Base-by-base conservation (phyloP, 257 asterid genomes). In the Solanum clarkiae region DNA sequence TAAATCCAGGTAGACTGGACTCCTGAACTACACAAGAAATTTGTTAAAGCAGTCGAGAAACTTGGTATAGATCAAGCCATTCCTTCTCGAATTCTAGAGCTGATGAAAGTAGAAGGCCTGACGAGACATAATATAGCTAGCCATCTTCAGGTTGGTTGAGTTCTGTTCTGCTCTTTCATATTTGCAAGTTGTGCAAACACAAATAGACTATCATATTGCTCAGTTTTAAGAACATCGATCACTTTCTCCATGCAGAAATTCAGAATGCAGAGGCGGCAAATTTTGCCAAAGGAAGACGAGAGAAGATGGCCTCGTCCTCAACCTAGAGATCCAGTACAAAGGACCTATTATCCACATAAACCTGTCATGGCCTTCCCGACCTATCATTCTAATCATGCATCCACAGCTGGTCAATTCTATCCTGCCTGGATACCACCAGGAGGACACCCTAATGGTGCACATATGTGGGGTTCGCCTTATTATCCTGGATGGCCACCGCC, bases 61-160 rank as follows among this genome's bases (percentile, higher is more conserved):
- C 92, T 91, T 16, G 92, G 93, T 54, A 86, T 90, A 18, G 93
- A 91, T 90, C 92, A 90, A 70, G 92, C 93, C 81, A 90, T 91
- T 65, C 93, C 93, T 87, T 91, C 93, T 26, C 88, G 93, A 80
- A 91, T 91, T 63, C 84, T 91, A 40, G 93, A 91, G 57, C 75
- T 91, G 83, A 91, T 91, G 93, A 90, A 90, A 77, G 90, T 91
- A 51, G 93, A 88, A 83, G 92, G 93, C 65, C 85, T 91, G 81
- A 91, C 93, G 7, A 85, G 90, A 54, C 93, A 91, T 84, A 91
- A 91, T 42, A 86, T 91, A 60, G 92, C 93, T 18, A 91, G 93
- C 83, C 93, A 91, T 88, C 92, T 91, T 70, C 93, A 91, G 92
- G 93, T 91, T 80, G 11, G 69, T 44, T 26, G 65, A 26, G 24